Evolutionary conservation across 129 eudicot species (phyloP).

Genomic region (Gnaphalium uliginosum): DNA sequence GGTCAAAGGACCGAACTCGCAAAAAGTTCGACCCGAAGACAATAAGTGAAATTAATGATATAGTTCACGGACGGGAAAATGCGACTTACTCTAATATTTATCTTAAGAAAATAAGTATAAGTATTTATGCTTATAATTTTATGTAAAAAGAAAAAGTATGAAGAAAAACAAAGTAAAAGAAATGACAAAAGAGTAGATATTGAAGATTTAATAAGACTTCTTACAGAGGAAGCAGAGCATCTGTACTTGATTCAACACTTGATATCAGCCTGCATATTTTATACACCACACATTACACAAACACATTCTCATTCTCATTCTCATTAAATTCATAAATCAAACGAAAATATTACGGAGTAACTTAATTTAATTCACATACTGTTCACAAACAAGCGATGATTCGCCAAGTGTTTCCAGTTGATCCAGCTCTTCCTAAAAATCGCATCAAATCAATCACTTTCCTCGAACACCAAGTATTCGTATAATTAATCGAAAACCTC

Average conservation of each 20-base stretch:
- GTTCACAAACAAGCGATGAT: conserved; percentile 68
- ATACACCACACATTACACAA: not conserved
- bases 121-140: too few relatives aligned
- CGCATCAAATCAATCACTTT: not conserved
- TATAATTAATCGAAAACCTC: not conserved
- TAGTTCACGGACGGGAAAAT: too few relatives aligned
- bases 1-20: too few relatives aligned
- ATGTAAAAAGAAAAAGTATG: too few relatives aligned
- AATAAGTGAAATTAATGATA: too few relatives aligned
- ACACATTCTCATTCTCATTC: not conserved
- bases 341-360: not conserved
- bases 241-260: conserved; percentile 67
- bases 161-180: conserved; percentile 22
- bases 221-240: conserved; percentile 84
- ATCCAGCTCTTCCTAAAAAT: conserved; percentile 65
- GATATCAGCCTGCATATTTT: conserved; percentile 52
- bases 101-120: too few relatives aligned
- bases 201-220: conserved; percentile 26
- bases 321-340: not conserved
- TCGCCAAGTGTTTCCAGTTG: conserved; percentile 68
- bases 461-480: not conserved
- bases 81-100: too few relatives aligned
- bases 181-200: conserved; percentile 33
- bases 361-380: conserved; percentile 41
- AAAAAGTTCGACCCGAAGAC: too few relatives aligned